Evolutionary conservation across 257 asterid genomes (phyloP), one percentile per base, ranked within the genome.

Genomic region (Nicotiana obtusifolia): DNA sequence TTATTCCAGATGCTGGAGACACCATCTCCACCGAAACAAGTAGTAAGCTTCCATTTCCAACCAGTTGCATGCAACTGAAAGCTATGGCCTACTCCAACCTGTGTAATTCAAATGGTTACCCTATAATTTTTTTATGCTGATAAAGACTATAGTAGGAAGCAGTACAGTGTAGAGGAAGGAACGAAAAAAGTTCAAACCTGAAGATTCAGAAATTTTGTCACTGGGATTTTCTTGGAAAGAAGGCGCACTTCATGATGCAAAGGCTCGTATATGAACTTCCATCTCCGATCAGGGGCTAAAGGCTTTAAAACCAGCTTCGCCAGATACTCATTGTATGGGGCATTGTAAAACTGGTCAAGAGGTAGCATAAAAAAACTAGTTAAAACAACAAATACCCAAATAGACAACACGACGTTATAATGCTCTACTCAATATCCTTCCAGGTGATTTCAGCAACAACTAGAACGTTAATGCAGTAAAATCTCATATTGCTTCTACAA

Each of bases 1-100:
- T 95, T 95, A 86, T 95, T 95, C 62, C 90, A 91, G 79, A 95
- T 92, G 78, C 95, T 86, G 73, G 99, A 94, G 7, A 91, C 54
- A 64, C 97, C 95, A 86, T 94, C 97, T 33, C 97, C 98, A 54
- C 97, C 99, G 31, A 93, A 88, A 85, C 97, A 90, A 35, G 99
- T 82, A 5, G 90, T 83, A 61, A 95, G 94, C 91, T 93, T 95
- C 98, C 98, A 95, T 89, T 95, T 94, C 99, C 99, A 95, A 80
- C 97, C 98, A n/a, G 97, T 95, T 77, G 98, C 92, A 44, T 88
- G 95, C 86, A 89, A 81, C 89, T 88, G 90, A 89, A 95, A 95
- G 90, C 95, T 94, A 88, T 95, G 99, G 83, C 98, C 98, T 66
- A 95, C 85, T 82, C 99, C 99, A 76, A 95, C 95, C 99, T 95